Base-by-base conservation (phyloP, 441 rosid species). In the Hura crepitans region DNA sequence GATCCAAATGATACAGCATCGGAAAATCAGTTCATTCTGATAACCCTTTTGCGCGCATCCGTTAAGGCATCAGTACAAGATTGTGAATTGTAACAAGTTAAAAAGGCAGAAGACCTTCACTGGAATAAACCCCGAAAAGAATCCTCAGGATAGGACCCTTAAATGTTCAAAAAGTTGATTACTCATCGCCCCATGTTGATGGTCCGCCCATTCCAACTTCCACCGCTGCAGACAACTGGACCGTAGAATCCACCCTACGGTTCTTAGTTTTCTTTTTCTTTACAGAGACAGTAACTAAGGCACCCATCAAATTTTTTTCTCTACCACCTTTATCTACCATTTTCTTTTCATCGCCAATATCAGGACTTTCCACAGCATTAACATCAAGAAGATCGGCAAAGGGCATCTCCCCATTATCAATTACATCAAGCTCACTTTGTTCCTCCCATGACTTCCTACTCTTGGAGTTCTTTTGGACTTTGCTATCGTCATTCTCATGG, bases 131-230 rank as follows among this genome's bases (percentile, higher is more conserved):
- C 53, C 6, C 15, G 2, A 17, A 47, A 15, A 20, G 5, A 47
- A 5, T 4, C 53, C n/a, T 14, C 17, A 47, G 6, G 18, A 47
- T 18, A 14, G 18, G 20, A 47, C 6, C 13, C 14, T 22, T 2
- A 1, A 23, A 22, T 30, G 23, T 53, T 46, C 25, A 50, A 50
- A 0, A 5, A 55, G 4, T 39, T 39, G 39, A 37, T 47, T 67
- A 69, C 57, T 80, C 75, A 47, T 77, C 78, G 55, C 77, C 90
- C 98, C 92, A 89, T 31, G 87, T 77, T 8, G 96, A 91, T 12
- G 81, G 79, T 3, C 97, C 98, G 15, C 96, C 98, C 80, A 87
- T 75, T 23, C 98, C 97, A 56, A 91, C 77, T 79, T 89, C 91
- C 33, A 71, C 67, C 8, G 69, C 83, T 13, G 54, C 62, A 20